A percentile compares a stretch with the other conserved stretches of the same genome.
phyloP scores from a whole-genome alignment of 1,284 basidiomycete genomes.

The Cryptococcus sp. region DNA sequence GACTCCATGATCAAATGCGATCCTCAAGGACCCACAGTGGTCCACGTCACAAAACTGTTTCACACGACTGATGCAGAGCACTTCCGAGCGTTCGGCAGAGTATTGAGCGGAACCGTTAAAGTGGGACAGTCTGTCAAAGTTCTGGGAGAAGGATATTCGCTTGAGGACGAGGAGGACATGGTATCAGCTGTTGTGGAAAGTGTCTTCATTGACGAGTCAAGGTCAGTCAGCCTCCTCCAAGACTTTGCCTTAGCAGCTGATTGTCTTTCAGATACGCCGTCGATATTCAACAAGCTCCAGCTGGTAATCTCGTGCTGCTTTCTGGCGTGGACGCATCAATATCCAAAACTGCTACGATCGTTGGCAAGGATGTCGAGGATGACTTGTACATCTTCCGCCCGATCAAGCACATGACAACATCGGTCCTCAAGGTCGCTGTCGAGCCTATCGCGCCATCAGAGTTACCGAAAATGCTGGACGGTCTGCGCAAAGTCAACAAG shows the following conservation, averaged over 20 bases:
- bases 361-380: slow-evolving; percentile 66
- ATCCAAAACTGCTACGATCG: slow-evolving; percentile 90
- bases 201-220: slow-evolving; percentile 85
- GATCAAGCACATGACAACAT: slow-evolving; percentile 92
- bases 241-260: slow-evolving; percentile 4
- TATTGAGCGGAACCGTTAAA: slow-evolving; percentile 85
- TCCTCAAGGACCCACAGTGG: slow-evolving; percentile 81
- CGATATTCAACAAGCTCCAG: slow-evolving; percentile 80
- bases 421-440: slow-evolving; percentile 97
- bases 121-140: slow-evolving; percentile 88
- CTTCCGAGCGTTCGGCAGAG: slow-evolving; percentile 93
- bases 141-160: slow-evolving; percentile 94
- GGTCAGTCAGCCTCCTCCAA: slow-evolving; percentile 57
- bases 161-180: slow-evolving; percentile 99
- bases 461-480: slow-evolving; percentile 97
- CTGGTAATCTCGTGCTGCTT: slow-evolving; percentile 90
- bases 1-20: slow-evolving; percentile 79
- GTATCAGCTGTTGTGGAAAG: slow-evolving; percentile 79
- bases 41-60: slow-evolving; percentile 91
- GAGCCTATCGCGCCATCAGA: slow-evolving; percentile 98
- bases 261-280: slow-evolving; percentile 73
- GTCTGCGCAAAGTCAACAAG: slow-evolving; percentile 95
- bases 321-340: slow-evolving; percentile 93
- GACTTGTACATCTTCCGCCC: slow-evolving; percentile 93
- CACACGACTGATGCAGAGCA: slow-evolving; percentile 93